Base-by-base conservation (phyloP, 176 grass and related monocot genomes). In the Aegilops speltoides region DNA sequence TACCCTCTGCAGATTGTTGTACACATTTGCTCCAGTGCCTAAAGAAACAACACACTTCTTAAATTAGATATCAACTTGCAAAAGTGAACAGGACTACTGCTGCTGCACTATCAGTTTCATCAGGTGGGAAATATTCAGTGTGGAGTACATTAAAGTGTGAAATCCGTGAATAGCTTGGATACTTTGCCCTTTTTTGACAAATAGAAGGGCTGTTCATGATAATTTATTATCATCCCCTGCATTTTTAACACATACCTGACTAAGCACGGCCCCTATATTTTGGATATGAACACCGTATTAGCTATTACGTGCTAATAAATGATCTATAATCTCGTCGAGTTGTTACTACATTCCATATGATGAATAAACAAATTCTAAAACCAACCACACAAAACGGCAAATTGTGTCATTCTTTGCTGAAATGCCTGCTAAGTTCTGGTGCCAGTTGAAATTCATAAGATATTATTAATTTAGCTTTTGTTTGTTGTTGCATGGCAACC, bases 1-100 rank as follows among this genome's bases (percentile, higher is more conserved):
- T 65, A 86, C 66, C 67, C 25, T 65, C 24, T 87, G 22, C 74
- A 79, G 79, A 79, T 67, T 25, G 45, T 57, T 87, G 85, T 61
- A 74, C 43, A 61, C 33, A 45, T 73, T 62, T 69, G 60, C 83
- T 89, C 46, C 54, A 60, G 28, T 46, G 23, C 62, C 36, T 54
- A 70, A 85, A 78, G 26, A 80, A 86, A 61, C 8, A 37, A 48
- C 32, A 24, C 43, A 78, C 12, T 22, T 40, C 32, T 60, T 60
- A 54, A 11, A 56, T 78, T 76, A 73, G 5, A 31, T 73, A 70
- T 70, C 28, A 70, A 86, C 61, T 28, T 82, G 38, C 48, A 77
- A 70, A 68, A 70, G 38, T 70, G 33, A 41, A 76, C 36, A 81
- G 76, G 33, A 23, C 65, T 76, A 64, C 60, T 43, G 15, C 57